Evolutionary conservation across 257 asterid genomes (phyloP).

Genomic region (Vinca minor): DNA sequence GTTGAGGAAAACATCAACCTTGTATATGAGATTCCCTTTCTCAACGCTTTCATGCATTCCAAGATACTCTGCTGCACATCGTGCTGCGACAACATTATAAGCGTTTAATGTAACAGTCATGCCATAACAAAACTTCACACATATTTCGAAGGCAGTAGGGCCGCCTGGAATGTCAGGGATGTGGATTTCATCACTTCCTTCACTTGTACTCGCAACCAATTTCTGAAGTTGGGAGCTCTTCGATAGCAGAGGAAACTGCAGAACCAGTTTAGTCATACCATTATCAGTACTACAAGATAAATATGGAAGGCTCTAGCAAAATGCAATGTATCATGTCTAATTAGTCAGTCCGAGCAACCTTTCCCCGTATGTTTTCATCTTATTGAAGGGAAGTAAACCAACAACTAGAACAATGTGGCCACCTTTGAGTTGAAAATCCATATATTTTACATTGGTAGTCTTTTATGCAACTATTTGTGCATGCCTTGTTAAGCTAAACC

Average conservation of each 20-base stretch:
- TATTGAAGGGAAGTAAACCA: neutral
- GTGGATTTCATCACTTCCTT: conserved; percentile 56
- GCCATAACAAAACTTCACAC: conserved; percentile 89
- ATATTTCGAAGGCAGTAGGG: conserved; percentile 62
- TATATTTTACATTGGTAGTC: neutral
- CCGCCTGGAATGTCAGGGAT: conserved; percentile 88
- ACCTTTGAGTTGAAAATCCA: neutral
- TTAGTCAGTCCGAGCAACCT: neutral
- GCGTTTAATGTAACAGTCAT: conserved; percentile 85
- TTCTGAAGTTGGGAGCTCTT: conserved; percentile 69
- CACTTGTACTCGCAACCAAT: conserved; percentile 48
- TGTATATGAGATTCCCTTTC: conserved; percentile 80
- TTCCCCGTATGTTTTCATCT: neutral
- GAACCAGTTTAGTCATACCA: conserved; percentile 14
- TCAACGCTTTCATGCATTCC: conserved; percentile 76
- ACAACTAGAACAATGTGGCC: neutral
- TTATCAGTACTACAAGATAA: conserved; percentile 15
- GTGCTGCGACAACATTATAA: conserved; percentile 59
- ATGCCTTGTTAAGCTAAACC: neutral
- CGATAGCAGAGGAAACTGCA: conserved; percentile 92
- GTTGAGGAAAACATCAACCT: conserved; percentile 77
- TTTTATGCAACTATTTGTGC: neutral
- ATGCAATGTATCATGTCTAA: neutral
- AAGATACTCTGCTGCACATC: conserved; percentile 92
- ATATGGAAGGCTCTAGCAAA: neutral